Percentiles rank a stretch among this genome's conserved stretches.
Conservation (phyloP, 1,284 basidiomycete genomes). For the Cryptococcus sp. region DNA sequence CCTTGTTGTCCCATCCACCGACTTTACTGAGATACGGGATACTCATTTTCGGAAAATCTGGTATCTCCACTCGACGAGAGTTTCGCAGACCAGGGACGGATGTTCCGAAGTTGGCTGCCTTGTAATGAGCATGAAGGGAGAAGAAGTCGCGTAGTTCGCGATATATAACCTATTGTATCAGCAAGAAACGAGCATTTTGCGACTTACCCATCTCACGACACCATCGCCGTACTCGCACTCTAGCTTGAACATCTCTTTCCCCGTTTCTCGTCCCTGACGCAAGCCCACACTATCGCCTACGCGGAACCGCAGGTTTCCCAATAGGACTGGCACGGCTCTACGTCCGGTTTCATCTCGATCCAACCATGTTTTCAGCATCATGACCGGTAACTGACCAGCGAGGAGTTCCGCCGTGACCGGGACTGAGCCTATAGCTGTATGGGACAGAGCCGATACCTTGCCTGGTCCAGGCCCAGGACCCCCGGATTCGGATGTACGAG, state of each 20-base stretch:
- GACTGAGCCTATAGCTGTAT: constrained; percentile 55
- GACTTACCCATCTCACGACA: constrained; percentile 76
- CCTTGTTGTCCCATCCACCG: constrained; percentile 14
- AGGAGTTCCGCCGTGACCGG: constrained; percentile 85
- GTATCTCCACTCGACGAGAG: constrained; percentile 70
- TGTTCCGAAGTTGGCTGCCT: constrained; percentile 71
- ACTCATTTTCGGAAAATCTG: constrained; percentile 86
- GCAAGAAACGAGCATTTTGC: not conserved
- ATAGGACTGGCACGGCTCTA: constrained; percentile 79
- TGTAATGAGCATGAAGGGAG: constrained; percentile 86
- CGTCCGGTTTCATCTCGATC: constrained; percentile 87
- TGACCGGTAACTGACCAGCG: constrained; percentile 73
- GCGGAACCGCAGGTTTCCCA: constrained; percentile 57
- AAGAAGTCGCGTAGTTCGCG: constrained; percentile 91
- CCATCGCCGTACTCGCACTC: constrained; percentile 94
- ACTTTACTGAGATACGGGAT: constrained; percentile 78
- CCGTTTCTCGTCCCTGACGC: constrained; percentile 35
- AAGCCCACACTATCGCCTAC: constrained; percentile 50
- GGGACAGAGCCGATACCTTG: constrained; percentile 36
- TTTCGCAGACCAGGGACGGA: constrained; percentile 56
- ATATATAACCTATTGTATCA: constrained; percentile 70
- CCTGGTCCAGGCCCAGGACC: constrained; percentile 18
- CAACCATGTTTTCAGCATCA: constrained; percentile 85
- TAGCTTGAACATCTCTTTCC: constrained; percentile 53
- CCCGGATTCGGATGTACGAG: constrained; percentile 4